A percentile compares a stretch with the other conserved stretches of the same genome.
phyloP scores from a whole-genome alignment of 768 basidiomycete species.

The Tricholoma furcatifolium region DNA sequence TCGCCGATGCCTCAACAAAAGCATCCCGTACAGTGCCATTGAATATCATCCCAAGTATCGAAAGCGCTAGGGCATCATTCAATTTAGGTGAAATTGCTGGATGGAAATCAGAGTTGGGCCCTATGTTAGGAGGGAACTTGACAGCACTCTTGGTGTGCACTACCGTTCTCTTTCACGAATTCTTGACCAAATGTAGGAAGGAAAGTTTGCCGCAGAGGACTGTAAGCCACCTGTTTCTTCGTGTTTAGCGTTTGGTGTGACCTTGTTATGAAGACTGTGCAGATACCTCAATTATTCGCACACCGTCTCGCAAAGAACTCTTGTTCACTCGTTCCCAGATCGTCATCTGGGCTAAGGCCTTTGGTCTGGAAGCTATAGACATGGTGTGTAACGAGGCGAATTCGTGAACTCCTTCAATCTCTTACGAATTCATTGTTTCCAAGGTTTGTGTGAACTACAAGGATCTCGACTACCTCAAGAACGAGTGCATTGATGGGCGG shows the following conservation, averaged over 20 bases:
- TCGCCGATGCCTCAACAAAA: slow-evolving; percentile 32
- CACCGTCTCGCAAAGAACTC: slow-evolving; percentile 71
- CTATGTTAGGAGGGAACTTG: slow-evolving; percentile 49
- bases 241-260: not conserved
- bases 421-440: not conserved
- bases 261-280: slow-evolving; percentile 70
- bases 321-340: slow-evolving; percentile 83
- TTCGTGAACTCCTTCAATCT: no score
- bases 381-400: slow-evolving; percentile 51
- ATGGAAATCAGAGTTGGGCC: slow-evolving; percentile 58
- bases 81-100: slow-evolving; percentile 68
- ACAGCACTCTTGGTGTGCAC: slow-evolving; percentile 62
- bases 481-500: slow-evolving; percentile 79
- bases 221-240: slow-evolving; percentile 47
- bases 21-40: slow-evolving; percentile 33
- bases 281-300: slow-evolving; percentile 79
- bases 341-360: slow-evolving; percentile 81
- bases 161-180: not conserved
- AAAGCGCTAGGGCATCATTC: slow-evolving; percentile 74
- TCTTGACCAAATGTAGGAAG: not conserved
- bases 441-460: slow-evolving; percentile 91
- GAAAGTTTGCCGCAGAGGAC: slow-evolving; percentile 92
- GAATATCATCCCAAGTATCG: slow-evolving; percentile 76
- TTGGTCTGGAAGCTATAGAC: slow-evolving; percentile 82
- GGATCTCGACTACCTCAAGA: slow-evolving; percentile 58